Conservation (phyloP, 768 basidiomycete genomes). For the Lanmaoa pseudosensibilis region DNA sequence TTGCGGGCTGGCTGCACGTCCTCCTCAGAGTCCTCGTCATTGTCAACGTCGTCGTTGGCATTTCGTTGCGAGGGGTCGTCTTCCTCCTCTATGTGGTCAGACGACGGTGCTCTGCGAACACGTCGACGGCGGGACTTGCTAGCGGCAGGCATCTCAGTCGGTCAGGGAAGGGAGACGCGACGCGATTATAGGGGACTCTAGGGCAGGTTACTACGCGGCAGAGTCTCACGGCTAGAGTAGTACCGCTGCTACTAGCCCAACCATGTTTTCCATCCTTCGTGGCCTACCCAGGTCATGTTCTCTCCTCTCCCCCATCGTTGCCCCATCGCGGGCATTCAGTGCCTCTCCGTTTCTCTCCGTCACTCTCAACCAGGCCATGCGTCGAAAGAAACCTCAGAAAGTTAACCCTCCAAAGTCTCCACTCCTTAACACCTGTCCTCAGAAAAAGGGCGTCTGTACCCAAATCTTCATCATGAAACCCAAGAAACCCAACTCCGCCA, state of each 20-base stretch:
- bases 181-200: constrained; percentile 26
- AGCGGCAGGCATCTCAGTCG: constrained; percentile 34
- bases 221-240: constrained; percentile 1
- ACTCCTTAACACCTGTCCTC: constrained; percentile 74
- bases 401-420: constrained; percentile 62
- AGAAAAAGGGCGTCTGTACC: constrained; percentile 90
- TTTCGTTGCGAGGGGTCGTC: constrained; percentile 39
- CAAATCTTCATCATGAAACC: constrained; percentile 80
- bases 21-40: constrained; percentile 35
- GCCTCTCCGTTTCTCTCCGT: constrained; percentile 53
- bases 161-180: constrained; percentile 9
- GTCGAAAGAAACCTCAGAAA: constrained; percentile 62
- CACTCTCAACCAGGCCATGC: constrained; percentile 88
- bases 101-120: constrained; percentile 48
- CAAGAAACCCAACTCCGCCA: constrained; percentile 98
- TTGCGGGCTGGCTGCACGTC: constrained; percentile 41
- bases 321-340: constrained; percentile 55
- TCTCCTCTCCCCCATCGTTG: not conserved
- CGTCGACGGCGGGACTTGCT: constrained; percentile 41
- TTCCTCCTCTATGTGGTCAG: constrained; percentile 61
- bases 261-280: constrained; percentile 32
- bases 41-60: constrained; percentile 45
- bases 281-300: constrained; percentile 23
- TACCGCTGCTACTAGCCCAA: too few relatives aligned
- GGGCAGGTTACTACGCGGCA: constrained; percentile 32